A percentile compares a stretch with the other conserved stretches of the same genome.
These are phyloP conservation scores for Choanephora cucurbitarum DNA, from an alignment of 371 early-diverging fungal genomes.

Conservation along the genomic window DNA sequence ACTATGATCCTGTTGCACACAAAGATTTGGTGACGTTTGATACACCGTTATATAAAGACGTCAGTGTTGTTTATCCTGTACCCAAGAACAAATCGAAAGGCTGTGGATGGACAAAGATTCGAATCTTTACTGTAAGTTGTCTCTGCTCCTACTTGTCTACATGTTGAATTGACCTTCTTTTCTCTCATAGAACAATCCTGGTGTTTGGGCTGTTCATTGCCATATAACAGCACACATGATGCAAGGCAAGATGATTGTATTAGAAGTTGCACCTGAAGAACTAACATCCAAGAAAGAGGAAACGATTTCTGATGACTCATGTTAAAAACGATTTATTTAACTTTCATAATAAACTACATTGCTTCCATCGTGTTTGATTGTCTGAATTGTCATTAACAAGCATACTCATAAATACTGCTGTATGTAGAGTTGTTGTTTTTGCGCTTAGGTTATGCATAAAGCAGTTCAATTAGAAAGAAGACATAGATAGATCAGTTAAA, in stretches of 20 bases:
- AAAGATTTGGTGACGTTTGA: slow-evolving; percentile 26
- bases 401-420: no score
- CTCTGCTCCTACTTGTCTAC: neutral
- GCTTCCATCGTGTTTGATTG: no score
- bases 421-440: no score
- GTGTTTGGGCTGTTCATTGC: slow-evolving; percentile 53
- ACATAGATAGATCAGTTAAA: no score
- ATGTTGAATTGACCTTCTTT: neutral
- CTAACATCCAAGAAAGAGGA: slow-evolving; percentile 8
- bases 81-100: neutral
- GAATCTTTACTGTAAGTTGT: slow-evolving; percentile 29
- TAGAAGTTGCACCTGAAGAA: slow-evolving; percentile 36
- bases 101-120: slow-evolving; percentile 45
- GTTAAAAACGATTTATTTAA: no score
- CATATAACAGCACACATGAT: slow-evolving; percentile 53
- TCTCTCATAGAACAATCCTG: slow-evolving; percentile 42
- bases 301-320: no score
- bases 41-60: slow-evolving; percentile 33
- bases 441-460: no score
- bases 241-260: slow-evolving; percentile 41
- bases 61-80: slow-evolving; percentile 32
- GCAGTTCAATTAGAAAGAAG: no score
- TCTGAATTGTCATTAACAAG: no score
- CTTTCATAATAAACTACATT: no score
- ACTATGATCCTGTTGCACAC: slow-evolving; percentile 28